Evolutionary conservation across 2,329 filamentous ascomycete species (phyloP).

Genomic region (Colletotrichum gloeosporioides): DNA sequence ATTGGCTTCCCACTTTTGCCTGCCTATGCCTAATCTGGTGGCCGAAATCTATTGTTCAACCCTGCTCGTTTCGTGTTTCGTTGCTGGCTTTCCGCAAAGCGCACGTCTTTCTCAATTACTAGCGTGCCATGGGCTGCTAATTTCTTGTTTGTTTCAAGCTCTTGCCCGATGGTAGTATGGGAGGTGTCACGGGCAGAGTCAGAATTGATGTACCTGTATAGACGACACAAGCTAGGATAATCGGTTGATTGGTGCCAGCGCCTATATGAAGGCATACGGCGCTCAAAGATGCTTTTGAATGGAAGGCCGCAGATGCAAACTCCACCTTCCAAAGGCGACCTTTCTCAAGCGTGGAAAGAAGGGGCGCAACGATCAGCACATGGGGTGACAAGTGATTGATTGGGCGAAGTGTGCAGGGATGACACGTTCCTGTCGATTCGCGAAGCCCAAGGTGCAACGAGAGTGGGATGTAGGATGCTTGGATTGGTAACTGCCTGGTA

Average conservation of each 20-base stretch:
- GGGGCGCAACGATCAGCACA: background rate
- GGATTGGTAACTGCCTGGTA: too few relatives aligned
- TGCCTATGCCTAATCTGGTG: background rate
- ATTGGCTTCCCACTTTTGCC: background rate
- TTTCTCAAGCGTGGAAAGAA: background rate
- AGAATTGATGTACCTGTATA: background rate
- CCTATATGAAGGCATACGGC: background rate
- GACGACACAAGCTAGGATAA: background rate
- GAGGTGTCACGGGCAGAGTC: background rate
- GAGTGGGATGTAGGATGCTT: too few relatives aligned
- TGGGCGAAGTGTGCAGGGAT: background rate
- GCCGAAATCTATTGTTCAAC: background rate
- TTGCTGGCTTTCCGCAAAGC: background rate
- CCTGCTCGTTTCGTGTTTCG: background rate
- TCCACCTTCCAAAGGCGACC: background rate
- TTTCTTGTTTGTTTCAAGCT: constrained; percentile 5
- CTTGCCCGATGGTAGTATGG: background rate
- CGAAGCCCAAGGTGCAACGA: background rate
- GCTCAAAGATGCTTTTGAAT: background rate
- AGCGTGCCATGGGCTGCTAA: background rate
- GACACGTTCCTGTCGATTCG: background rate
- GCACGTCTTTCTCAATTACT: background rate
- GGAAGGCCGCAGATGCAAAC: background rate
- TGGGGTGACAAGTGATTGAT: background rate
- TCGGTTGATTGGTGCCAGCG: background rate